phyloP scores from a whole-genome alignment of 1,284 basidiomycete genomes.

The Heterobasidion parviporum region DNA sequence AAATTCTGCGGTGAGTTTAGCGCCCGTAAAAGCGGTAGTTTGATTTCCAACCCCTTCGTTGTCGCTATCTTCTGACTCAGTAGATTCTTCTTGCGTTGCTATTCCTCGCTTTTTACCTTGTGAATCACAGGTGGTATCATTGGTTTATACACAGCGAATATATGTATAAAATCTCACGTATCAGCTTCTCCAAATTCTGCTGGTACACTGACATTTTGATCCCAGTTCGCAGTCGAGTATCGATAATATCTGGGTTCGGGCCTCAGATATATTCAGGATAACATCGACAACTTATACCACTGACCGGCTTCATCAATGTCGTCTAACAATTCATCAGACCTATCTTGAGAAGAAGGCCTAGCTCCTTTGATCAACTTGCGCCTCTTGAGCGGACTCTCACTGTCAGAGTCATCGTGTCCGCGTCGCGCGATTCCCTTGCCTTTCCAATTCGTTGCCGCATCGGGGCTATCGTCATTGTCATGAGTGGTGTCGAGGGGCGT shows the following conservation, averaged over 20 bases:
- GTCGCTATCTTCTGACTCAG: not conserved
- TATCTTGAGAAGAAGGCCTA: conserved; percentile 35
- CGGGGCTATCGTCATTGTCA: conserved; percentile 10
- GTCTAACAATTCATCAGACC: conserved; percentile 39
- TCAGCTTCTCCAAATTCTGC: conserved; percentile 56
- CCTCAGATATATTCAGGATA: not conserved
- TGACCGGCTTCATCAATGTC: conserved; percentile 54
- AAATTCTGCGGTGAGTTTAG: conserved; percentile 3
- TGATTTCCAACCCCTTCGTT: conserved; percentile 5
- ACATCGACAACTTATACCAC: conserved; percentile 7
- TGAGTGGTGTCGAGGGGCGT: not conserved
- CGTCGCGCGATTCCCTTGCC: conserved; percentile 9
- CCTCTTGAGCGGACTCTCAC: conserved; percentile 20
- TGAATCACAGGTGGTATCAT: not conserved
- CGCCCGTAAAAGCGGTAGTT: conserved; percentile 21
- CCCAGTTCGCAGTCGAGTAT: conserved; percentile 52
- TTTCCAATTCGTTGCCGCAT: conserved; percentile 15
- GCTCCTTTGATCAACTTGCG: conserved; percentile 42
- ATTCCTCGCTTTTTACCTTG: not conserved
- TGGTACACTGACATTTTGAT: conserved; percentile 53
- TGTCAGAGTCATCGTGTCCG: conserved; percentile 10
- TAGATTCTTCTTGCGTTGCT: not conserved
- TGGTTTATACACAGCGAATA: not conserved
- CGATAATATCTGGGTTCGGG: conserved; percentile 44
- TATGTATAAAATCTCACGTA: conserved; percentile 34